Base-by-base conservation (phyloP, 2,329 filamentous ascomycete genomes). In the Pseudogymnoascus sp. region DNA sequence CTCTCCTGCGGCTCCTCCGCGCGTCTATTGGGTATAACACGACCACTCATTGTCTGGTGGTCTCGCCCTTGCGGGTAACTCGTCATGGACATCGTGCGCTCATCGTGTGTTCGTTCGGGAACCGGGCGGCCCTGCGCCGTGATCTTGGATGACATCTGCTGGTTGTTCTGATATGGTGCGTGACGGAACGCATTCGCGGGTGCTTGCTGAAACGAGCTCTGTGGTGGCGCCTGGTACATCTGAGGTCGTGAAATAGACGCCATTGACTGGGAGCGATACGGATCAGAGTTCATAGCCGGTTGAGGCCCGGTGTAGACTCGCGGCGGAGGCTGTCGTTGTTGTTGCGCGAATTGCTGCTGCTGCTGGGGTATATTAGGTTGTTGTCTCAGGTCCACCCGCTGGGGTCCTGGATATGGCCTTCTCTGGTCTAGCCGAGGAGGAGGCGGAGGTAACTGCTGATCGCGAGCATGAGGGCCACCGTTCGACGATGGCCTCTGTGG, bases 21-120 rank as follows among this genome's bases (percentile, higher is more conserved):
- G 77, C 79, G 80, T 75, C 90, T 83, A 70, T 87, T 90, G 2
- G 94, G 94, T 67, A 99, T 96, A 17, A 96, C 82, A 67, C 94
- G 85, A 58, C 94, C 94, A 72, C 90, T 96, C 85, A 93, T 95
- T 5, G 92, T 97, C 75, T 97, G 93, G 74, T 94, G 89, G 70
- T 90, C 89, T 64, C 84, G 82, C 68, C 95, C 91, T 61, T 88
- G 81, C 2, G 87, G 82, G 68, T 91, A 90, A 8, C 90, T 91
- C 4, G 89, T 94, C 88, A 99, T 88, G 51, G 93, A 96, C 94
- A 97, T 97, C 66, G 94, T 87, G 63, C 94, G 85, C 74, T 97
- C 93, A 70, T 95, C 91, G 65, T 92, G 89, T 9, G 35, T 59
- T 61, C 93, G 86, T 72, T 97, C 92, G 1, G 94, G 94, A 7